A percentile compares a stretch with the other conserved stretches of the same genome.
phyloP scores from a whole-genome alignment of 148 eudicot species.

The Camellia japonica region DNA sequence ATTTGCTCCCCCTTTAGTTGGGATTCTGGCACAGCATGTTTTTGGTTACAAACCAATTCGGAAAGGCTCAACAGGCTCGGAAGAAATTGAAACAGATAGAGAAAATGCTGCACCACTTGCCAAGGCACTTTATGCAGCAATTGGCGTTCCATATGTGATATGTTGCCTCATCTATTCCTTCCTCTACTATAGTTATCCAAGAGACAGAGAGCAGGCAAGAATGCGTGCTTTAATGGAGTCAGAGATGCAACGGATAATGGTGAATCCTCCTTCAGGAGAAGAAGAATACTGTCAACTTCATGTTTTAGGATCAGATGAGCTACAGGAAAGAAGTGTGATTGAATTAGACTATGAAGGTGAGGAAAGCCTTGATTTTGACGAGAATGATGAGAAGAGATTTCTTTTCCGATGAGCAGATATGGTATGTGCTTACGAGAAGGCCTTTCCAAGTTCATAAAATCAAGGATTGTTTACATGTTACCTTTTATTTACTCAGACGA shows the following conservation, averaged over 20 bases:
- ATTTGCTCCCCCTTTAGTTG: slow-evolving; percentile 90
- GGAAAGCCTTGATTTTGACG: slow-evolving; percentile 28
- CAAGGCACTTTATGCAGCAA: slow-evolving; percentile 75
- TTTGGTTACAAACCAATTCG: slow-evolving; percentile 73
- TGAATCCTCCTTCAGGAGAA: slow-evolving; percentile 17
- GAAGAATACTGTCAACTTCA: slow-evolving; percentile 21
- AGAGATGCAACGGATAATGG: slow-evolving; percentile 50
- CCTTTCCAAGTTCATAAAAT: neutral
- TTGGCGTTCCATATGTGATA: slow-evolving; percentile 61
- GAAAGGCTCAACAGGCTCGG: slow-evolving; percentile 39
- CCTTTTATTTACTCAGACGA: neutral
- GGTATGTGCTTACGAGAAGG: neutral
- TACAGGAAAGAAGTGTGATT: slow-evolving; percentile 17
- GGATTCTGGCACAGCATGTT: slow-evolving; percentile 72
- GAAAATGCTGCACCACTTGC: slow-evolving; percentile 75
- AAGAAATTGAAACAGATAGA: slow-evolving; percentile 51
- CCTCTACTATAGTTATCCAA: slow-evolving; percentile 79
- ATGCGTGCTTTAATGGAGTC: slow-evolving; percentile 64
- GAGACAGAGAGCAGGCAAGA: slow-evolving; percentile 72
- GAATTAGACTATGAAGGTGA: slow-evolving; percentile 28
- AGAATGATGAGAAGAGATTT: slow-evolving; percentile 40
- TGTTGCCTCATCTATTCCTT: slow-evolving; percentile 72
- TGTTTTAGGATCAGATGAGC: slow-evolving; percentile 14
- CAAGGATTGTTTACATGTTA: neutral
- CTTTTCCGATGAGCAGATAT: slow-evolving; percentile 10